phyloP scores from a whole-genome alignment of 2,329 filamentous ascomycete genomes.

The Paecilomyces fulvus region DNA sequence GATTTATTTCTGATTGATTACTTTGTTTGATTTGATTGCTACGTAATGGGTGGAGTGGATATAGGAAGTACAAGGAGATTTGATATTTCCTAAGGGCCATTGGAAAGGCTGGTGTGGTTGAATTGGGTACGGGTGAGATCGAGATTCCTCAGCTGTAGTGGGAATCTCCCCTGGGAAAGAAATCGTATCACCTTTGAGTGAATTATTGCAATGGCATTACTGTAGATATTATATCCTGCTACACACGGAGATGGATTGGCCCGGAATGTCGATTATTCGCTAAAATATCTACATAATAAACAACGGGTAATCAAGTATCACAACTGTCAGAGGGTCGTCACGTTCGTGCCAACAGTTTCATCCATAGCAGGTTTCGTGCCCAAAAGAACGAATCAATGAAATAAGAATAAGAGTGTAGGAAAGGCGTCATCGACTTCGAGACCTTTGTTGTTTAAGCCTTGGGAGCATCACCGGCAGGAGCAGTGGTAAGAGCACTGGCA shows the following conservation, averaged over 20 bases:
- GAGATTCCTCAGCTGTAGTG: too few relatives aligned
- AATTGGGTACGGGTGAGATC: too few relatives aligned
- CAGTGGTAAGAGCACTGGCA: background rate
- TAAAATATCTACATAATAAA: background rate
- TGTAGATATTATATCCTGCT: too few relatives aligned
- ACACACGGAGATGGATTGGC: too few relatives aligned
- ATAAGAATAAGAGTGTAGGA: background rate
- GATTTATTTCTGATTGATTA: too few relatives aligned
- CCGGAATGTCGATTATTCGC: background rate
- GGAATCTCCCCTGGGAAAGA: too few relatives aligned
- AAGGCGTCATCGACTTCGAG: background rate
- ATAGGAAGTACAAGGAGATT: too few relatives aligned
- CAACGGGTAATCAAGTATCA: background rate
- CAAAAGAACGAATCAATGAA: constrained; percentile 1
- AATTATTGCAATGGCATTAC: background rate
- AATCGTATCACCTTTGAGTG: too few relatives aligned
- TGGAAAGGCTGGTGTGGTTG: too few relatives aligned
- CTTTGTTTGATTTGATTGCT: too few relatives aligned
- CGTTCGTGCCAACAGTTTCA: background rate
- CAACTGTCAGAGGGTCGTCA: background rate
- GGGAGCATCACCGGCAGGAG: background rate
- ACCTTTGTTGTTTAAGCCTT: background rate
- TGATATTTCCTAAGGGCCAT: too few relatives aligned
- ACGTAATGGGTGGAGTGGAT: too few relatives aligned
- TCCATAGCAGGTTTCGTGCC: background rate